Percentiles rank a stretch among this genome's conserved stretches.
Evolutionary conservation across 345 rosid species (phyloP).

Genomic region (Iberis pinnata): DNA sequence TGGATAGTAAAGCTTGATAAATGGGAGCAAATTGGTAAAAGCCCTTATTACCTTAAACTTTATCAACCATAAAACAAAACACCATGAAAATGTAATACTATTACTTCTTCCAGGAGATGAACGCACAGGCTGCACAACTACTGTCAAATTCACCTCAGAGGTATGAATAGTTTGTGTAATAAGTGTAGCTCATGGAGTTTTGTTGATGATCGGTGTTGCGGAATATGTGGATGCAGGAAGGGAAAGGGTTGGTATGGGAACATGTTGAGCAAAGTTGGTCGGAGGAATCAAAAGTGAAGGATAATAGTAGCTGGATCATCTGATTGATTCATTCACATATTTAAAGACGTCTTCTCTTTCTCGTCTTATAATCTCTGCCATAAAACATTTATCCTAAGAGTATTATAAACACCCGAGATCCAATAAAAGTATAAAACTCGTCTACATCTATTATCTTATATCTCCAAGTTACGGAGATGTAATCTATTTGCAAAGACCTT

Average conservation of each 20-base stretch:
- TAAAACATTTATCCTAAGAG: neutral
- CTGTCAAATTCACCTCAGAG: slow-evolving; percentile 46
- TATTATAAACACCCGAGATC: slow-evolving; percentile 13
- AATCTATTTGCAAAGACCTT: too few relatives aligned
- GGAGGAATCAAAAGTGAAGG: slow-evolving; percentile 40
- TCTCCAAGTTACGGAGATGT: too few relatives aligned
- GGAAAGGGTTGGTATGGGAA: slow-evolving; percentile 41
- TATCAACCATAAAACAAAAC: neutral
- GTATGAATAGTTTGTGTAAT: slow-evolving; percentile 27
- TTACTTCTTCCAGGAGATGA: slow-evolving; percentile 42
- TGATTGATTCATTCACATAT: slow-evolving; percentile 2
- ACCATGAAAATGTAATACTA: neutral
- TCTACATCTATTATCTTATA: neutral
- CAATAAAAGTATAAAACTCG: slow-evolving; percentile 6
- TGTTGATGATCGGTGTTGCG: neutral
- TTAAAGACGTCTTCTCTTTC: slow-evolving; percentile 8
- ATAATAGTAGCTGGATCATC: slow-evolving; percentile 42
- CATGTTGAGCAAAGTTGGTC: slow-evolving; percentile 72
- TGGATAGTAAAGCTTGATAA: slow-evolving; percentile 72
- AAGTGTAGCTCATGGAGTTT: neutral
- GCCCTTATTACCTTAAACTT: neutral
- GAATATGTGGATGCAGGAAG: slow-evolving; percentile 41
- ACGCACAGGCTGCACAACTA: slow-evolving; percentile 46
- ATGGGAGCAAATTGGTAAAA: slow-evolving; percentile 69
- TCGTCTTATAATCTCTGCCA: slow-evolving; percentile 13